Conservation (phyloP, 2,329 filamentous ascomycete species). For the Diplodia mutila region DNA sequence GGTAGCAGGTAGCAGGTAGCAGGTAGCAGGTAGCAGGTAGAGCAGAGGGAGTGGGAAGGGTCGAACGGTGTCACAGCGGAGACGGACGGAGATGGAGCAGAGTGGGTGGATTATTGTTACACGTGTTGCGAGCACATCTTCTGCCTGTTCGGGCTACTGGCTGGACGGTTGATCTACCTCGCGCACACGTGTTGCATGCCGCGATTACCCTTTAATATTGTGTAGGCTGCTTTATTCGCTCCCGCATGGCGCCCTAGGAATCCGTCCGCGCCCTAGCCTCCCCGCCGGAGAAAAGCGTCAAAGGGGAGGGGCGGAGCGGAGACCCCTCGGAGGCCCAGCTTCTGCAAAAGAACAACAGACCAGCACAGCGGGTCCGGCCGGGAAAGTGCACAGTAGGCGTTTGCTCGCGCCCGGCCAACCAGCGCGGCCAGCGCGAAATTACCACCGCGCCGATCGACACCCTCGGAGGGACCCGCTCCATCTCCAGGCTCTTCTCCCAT, state of each 20-base stretch:
- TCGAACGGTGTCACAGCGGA: neutral
- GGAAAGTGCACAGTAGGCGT: neutral
- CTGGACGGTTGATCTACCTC: conserved; percentile 9
- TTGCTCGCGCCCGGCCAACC: neutral
- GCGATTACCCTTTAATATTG: conserved; percentile 16
- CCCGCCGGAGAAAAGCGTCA: neutral
- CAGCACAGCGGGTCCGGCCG: neutral
- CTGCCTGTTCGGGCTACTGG: neutral
- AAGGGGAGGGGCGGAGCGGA: conserved; percentile 7
- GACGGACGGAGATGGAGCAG: neutral
- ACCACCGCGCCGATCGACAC: neutral
- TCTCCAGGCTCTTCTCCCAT: neutral
- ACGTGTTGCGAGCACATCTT: conserved; percentile 3
- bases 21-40: conserved; percentile 16
- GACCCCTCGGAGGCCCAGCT: neutral
- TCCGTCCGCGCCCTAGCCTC: neutral
- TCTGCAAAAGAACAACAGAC: neutral
- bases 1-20: conserved; percentile 15
- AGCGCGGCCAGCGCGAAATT: neutral
- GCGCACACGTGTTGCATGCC: conserved; percentile 18
- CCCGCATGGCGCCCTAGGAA: neutral
- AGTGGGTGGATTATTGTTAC: neutral
- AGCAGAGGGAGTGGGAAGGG: neutral
- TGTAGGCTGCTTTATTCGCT: too few relatives aligned
- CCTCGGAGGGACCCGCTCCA: neutral